These are phyloP conservation scores for Quercus lobata DNA, from an alignment of 331 rosid species.

Conservation along the genomic window DNA sequence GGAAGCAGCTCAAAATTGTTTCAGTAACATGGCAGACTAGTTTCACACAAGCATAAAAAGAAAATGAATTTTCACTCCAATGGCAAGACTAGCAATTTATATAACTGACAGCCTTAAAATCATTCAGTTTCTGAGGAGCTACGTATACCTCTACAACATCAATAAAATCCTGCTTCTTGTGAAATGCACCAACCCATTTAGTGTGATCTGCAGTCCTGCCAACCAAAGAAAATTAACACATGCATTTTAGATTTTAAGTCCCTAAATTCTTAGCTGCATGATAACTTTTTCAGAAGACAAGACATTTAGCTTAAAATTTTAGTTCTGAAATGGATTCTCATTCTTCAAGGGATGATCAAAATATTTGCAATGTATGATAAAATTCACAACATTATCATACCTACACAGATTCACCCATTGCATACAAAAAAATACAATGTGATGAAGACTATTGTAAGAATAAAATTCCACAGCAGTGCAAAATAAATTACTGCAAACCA, in stretches of 20 bases:
- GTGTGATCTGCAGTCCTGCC: conserved; percentile 84
- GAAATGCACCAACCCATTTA: conserved; percentile 87
- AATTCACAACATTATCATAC: no score
- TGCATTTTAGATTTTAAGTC: background rate
- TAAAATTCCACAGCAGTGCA: background rate
- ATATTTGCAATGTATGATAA: no score
- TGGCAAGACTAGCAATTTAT: background rate
- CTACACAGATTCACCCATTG: no score
- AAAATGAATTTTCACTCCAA: background rate
- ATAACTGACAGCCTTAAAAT: background rate
- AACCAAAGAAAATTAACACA: background rate
- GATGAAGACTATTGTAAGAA: background rate
- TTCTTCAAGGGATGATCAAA: no score
- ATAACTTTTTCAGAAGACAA: background rate
- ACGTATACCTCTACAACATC: conserved; percentile 76
- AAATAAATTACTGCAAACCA: background rate
- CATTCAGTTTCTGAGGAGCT: conserved; percentile 2
- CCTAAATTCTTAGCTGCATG: background rate
- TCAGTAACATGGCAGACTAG: background rate
- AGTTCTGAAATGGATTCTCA: no score
- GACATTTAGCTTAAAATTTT: background rate
- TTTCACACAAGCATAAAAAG: background rate
- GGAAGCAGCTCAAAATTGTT: no score
- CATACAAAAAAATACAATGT: no score
- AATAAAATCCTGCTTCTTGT: conserved; percentile 73